phyloP scores from a whole-genome alignment of 495 filamentous ascomycete genomes.

The Massariosphaeria phaeospora region DNA sequence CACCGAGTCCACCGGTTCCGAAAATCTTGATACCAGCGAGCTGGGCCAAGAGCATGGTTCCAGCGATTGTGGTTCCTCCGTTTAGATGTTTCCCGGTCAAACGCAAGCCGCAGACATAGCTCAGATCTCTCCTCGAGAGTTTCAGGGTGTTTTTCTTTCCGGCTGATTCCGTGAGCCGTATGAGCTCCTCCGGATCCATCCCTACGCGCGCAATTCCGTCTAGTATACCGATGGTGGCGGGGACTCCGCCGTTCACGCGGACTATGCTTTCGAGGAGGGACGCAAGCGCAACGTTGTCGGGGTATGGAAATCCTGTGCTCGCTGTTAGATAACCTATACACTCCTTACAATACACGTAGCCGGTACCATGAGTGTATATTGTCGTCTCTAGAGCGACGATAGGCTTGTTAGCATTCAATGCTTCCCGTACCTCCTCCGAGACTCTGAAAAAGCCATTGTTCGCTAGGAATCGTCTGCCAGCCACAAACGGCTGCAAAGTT shows the following conservation, averaged over 20 bases:
- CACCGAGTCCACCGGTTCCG: constrained; percentile 79
- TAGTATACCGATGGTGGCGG: constrained; percentile 85
- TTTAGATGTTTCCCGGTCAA: constrained; percentile 61
- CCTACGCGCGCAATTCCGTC: constrained; percentile 79
- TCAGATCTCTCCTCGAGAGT: constrained; percentile 78
- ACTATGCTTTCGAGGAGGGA: constrained; percentile 68
- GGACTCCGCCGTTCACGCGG: constrained; percentile 74
- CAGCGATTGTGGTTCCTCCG: constrained; percentile 88
- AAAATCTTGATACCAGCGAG: constrained; percentile 89
- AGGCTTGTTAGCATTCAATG: constrained; percentile 63
- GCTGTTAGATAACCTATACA: not conserved
- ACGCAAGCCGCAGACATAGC: constrained; percentile 70
- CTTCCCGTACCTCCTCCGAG: constrained; percentile 77
- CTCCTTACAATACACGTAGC: not conserved
- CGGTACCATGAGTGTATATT: constrained; percentile 74
- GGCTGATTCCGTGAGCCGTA: constrained; percentile 61
- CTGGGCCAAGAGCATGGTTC: constrained; percentile 84
- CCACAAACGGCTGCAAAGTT: not conserved
- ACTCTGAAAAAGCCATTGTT: constrained; percentile 59
- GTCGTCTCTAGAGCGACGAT: constrained; percentile 91
- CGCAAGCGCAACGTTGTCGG: constrained; percentile 70
- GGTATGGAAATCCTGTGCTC: constrained; percentile 69
- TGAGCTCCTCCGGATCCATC: constrained; percentile 62
- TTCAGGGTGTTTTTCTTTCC: constrained; percentile 63
- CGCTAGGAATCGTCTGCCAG: constrained; percentile 27